Base-by-base conservation (phyloP, 331 rosid species). In the Acacia concinna region DNA sequence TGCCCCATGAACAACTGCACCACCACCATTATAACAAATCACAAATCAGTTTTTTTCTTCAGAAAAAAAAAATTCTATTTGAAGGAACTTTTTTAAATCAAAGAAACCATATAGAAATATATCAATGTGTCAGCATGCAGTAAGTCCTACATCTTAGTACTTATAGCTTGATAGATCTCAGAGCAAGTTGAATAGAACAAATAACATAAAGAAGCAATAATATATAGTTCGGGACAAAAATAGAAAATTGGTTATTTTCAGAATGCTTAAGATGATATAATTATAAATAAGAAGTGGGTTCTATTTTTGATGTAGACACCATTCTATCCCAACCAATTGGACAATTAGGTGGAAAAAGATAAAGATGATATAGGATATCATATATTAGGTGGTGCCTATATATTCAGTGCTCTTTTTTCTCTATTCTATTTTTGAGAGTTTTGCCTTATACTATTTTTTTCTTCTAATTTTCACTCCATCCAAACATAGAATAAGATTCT, bases 1-100 rank as follows among this genome's bases (percentile, higher is more conserved):
- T 14, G 98, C 92, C 28, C 96, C 96, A 81, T 94, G 98, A 71
- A 94, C 88, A 78, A 92, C 98, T 94, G 92, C 88, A 84, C 27
- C 79, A 72, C 32, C 60, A 81, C 41, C 56, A 82, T 57, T 25
- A 0, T 11, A 31, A 38, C 1, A 38, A 8, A 38, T 38, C 12
- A 38, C 41, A 38, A 38, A 11, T 38, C 1, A 38, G n/a, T n/a
- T n/a, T n/a, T n/a, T n/a, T n/a, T n/a, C n/a, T n/a, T n/a, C n/a
- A n/a, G n/a, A n/a, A n/a, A n/a, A 6, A 8, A 7, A 38, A 38
- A 38, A 38, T 8, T 38, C 7, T 20, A 2, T 5, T 20, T 3
- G 3, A 56, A 56, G 17, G 1, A 23, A n/a, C 9, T 21, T 21
- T 21, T 9, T 21, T 8, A 0, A 23, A 4, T 8, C 1, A 23